These are phyloP conservation scores for Phlebiopsis gigantea DNA, from an alignment of 768 basidiomycete species.

Conservation along the genomic window DNA sequence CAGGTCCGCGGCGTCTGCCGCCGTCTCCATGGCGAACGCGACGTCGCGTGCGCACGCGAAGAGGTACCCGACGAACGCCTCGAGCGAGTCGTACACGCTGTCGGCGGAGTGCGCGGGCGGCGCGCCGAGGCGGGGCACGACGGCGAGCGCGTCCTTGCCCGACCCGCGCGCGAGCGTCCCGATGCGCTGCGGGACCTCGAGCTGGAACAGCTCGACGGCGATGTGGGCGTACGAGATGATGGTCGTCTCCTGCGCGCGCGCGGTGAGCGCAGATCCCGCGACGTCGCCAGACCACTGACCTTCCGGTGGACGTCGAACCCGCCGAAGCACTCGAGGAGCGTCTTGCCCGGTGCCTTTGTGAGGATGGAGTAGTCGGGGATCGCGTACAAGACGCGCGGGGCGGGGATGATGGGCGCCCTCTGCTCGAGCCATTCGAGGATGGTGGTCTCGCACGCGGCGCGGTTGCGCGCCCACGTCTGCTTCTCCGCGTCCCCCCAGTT, in stretches of 20 bases:
- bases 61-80: background rate
- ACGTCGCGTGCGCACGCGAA: background rate
- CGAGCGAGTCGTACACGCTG: background rate
- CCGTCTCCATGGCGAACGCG: background rate
- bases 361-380: background rate
- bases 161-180: background rate
- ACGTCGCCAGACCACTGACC: background rate
- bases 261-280: background rate
- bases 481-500: background rate
- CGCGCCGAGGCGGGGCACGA: background rate
- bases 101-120: background rate
- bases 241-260: constrained; percentile 3
- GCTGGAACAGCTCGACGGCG: background rate
- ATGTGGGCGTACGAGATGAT: constrained; percentile 3
- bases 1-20: background rate
- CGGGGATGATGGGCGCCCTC: background rate
- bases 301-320: background rate
- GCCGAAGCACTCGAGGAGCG: background rate
- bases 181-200: constrained; percentile 7
- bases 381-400: background rate
- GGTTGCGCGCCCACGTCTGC: background rate
- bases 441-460: constrained; percentile 1
- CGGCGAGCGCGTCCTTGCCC: background rate
- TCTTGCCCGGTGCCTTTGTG: background rate
- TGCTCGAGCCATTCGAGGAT: constrained; percentile 9